Evolutionary conservation across 345 rosid genomes (phyloP), one percentile per base, ranked within the genome.

Genomic region (Linum lewisii): DNA sequence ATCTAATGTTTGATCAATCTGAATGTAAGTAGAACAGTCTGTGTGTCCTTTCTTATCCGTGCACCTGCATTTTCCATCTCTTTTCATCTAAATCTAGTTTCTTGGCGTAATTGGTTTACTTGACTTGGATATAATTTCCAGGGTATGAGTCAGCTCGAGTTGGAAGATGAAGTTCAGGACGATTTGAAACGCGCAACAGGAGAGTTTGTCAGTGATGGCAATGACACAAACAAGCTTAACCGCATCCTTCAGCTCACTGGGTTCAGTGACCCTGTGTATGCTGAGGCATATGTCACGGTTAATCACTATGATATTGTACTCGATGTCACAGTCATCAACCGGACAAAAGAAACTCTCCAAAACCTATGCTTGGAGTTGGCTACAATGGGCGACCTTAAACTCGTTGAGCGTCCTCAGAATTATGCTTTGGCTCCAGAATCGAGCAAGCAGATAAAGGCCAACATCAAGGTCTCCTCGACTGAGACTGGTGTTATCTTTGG

Each of bases 141-240:
- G 99, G 99, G 99, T 56, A 93, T 93, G 99, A 93, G 99, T 73
- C 99, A 85, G 78, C 89, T 93, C 64, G 99, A 93, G 73, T 78
- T 93, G 86, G 99, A 93, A 78, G 99, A 93, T 77, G 91, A 85
- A 69, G 97, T 92, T 61, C 93, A 92, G 73, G 98, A 92, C 66
- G 98, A 92, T 78, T 74, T 92, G 22, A 92, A 93, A 70, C 95
- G 99, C 54, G 99, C 99, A 34, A 93, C 99, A 44, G 99, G 99
- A 64, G 97, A 93, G 75, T 93, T 93, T 74, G 76, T 84, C 55
- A 86, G 86, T 71, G 99, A 89, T 68, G 95, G 82, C 36, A 88
- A 93, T 66, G 97, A 89, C 69, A 88, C 95, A 58, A 93, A 93
- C 70, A 89, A 87, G 72, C 95, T 93, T 57, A 93, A 89, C 74